Evolutionary conservation across 202 grass and related monocot species (phyloP), one percentile per base, ranked within the genome.

Genomic region (Brachypodium distachyon): DNA sequence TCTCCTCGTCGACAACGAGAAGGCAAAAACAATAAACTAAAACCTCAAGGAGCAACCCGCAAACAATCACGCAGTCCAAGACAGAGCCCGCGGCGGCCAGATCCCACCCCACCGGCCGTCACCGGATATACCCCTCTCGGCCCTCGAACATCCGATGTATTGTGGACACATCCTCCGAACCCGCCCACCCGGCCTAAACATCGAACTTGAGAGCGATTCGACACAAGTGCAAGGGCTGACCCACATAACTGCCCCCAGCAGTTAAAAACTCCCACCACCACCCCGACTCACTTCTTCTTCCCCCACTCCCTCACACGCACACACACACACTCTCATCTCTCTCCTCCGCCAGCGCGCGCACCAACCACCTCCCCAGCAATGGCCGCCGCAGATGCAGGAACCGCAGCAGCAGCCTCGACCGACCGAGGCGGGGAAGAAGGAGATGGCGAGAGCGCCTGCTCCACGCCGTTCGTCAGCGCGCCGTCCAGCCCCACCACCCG

Each of bases 391-490:
- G n/a, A 5, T 4, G 7, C 7, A 13, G 6, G 67, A 62, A 23
- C 23, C 79, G 14, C 55, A 22, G 22, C 61, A 1, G 21, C 66
- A 2, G 55, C 31, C 16, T n/a, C 47, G 2, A 21, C 11, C n/a
- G n/a, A n/a, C n/a, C n/a, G n/a, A n/a, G n/a, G n/a, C n/a, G n/a
- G n/a, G n/a, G n/a, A n/a, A n/a, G n/a, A n/a, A n/a, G n/a, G n/a
- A n/a, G n/a, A n/a, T n/a, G 21, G 13, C 0, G 81, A 87, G 60
- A 91, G 89, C 67, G 72, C 61, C 3, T 91, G 85, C 77, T 91
- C 89, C 5, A 91, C 89, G 18, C 85, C 89, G 1, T 91, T 84
- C 89, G 85, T 91, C 0, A 91, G 89, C 81, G 89, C 89, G 66
- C 89, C 77, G n/a, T 87, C 89, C 18, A 87, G 89, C 77, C 89